Evolutionary conservation across 2,329 filamentous ascomycete genomes (phyloP).

Genomic region (Ophiosphaerella herpotricha): DNA sequence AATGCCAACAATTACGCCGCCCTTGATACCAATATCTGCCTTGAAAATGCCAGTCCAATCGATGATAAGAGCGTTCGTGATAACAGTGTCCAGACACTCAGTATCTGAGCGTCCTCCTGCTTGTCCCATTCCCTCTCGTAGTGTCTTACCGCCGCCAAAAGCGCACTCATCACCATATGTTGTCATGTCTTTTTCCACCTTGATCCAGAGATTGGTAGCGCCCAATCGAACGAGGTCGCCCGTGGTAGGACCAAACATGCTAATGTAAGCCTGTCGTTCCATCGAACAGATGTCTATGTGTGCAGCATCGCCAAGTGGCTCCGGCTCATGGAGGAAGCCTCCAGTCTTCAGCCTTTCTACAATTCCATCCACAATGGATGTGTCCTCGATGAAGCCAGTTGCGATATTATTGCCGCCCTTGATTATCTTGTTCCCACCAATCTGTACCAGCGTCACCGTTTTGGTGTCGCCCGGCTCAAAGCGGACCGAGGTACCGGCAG

Average conservation of each 20-base stretch:
- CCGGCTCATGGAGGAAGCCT: conserved; percentile 77
- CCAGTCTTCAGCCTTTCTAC: conserved; percentile 68
- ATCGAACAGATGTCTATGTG: conserved; percentile 69
- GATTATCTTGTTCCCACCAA: conserved; percentile 79
- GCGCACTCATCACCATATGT: conserved; percentile 91
- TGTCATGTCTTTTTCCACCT: conserved; percentile 84
- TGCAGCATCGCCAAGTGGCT: conserved; percentile 62
- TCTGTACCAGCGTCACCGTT: conserved; percentile 88
- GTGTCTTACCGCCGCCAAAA: conserved; percentile 91
- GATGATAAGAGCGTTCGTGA: conserved; percentile 87
- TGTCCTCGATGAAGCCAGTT: conserved; percentile 69
- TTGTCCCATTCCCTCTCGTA: conserved; percentile 95
- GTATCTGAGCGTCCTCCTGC: conserved; percentile 74
- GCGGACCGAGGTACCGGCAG: conserved; percentile 87
- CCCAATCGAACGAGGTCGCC: conserved; percentile 85
- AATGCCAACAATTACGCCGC: conserved; percentile 83
- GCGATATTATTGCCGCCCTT: conserved; percentile 83
- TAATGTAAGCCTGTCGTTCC: conserved; percentile 76
- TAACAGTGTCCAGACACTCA: conserved; percentile 79
- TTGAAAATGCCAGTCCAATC: conserved; percentile 96
- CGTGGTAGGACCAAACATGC: conserved; percentile 91
- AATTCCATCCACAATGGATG: conserved; percentile 67
- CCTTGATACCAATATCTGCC: conserved; percentile 91
- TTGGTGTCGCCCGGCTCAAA: conserved; percentile 94
- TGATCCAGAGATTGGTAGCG: conserved; percentile 85